A percentile compares a stretch with the other conserved stretches of the same genome.
Conservation (phyloP, 2,329 filamentous ascomycete genomes). For the Hypoxylon sp. region DNA sequence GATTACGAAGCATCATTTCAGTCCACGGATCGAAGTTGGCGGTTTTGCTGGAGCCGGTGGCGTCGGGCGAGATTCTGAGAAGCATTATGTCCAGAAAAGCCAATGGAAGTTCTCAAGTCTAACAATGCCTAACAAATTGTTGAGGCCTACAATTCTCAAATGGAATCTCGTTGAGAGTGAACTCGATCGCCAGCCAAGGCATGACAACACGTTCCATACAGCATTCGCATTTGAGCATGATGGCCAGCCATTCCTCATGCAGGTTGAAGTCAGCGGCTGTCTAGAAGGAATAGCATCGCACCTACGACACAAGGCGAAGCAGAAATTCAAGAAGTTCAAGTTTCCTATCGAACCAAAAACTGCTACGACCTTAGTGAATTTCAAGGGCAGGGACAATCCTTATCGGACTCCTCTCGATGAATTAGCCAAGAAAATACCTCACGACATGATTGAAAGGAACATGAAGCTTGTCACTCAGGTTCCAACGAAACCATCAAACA, state of each 20-base stretch:
- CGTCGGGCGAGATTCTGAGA: slow-evolving; percentile 44
- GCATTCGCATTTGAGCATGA: slow-evolving; percentile 53
- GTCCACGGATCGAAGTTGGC: slow-evolving; percentile 43
- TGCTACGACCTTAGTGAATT: slow-evolving; percentile 49
- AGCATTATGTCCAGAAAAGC: slow-evolving; percentile 35
- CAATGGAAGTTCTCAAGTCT: slow-evolving; percentile 50
- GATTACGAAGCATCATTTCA: slow-evolving; percentile 26
- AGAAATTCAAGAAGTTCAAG: slow-evolving; percentile 44
- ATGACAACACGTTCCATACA: slow-evolving; percentile 51
- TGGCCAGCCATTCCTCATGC: slow-evolving; percentile 52
- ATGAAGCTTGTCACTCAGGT: slow-evolving; percentile 23
- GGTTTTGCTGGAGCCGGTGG: slow-evolving; percentile 45
- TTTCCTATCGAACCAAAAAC: slow-evolving; percentile 39
- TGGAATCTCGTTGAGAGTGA: slow-evolving; percentile 54
- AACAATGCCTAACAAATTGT: slow-evolving; percentile 39
- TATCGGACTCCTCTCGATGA: slow-evolving; percentile 46
- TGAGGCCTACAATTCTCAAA: slow-evolving; percentile 40
- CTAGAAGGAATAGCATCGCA: slow-evolving; percentile 46
- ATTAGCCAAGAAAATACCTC: slow-evolving; percentile 40
- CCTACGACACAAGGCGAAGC: slow-evolving; percentile 40
- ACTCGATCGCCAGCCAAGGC: slow-evolving; percentile 46
- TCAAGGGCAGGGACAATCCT: slow-evolving; percentile 37
- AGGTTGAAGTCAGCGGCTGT: slow-evolving; percentile 52
- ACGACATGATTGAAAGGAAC: slow-evolving; percentile 47
- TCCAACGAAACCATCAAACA: not conserved